Evolutionary conservation across 192 early-diverging fungal genomes (phyloP).

Genomic region (Entomortierella parvispora): DNA sequence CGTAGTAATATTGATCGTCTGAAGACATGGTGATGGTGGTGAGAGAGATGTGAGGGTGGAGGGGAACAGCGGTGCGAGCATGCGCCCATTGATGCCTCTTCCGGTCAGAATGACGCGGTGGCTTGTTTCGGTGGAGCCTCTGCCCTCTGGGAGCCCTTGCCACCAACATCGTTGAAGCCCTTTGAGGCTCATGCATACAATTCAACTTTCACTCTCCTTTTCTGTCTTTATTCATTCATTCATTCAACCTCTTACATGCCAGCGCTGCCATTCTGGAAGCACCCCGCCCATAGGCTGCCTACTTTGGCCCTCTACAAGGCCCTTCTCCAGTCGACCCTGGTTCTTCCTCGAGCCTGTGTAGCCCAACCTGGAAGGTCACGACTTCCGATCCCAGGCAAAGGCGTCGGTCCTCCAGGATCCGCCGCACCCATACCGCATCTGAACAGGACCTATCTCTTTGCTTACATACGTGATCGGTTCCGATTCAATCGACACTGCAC

Average conservation of each 20-base stretch:
- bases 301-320: conserved; percentile 42
- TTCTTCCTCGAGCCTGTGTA: conserved; percentile 15
- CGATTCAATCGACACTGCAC: conserved; percentile 44
- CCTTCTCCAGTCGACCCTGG: conserved; percentile 24
- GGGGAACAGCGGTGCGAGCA: too few species aligned
- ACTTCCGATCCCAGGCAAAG: conserved; percentile 19
- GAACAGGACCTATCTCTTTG: conserved; percentile 41
- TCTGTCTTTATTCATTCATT: too few species aligned
- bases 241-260: too few species aligned
- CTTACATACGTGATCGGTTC: conserved; percentile 38
- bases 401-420: conserved; percentile 26
- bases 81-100: too few species aligned
- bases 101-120: too few species aligned
- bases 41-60: neutral
- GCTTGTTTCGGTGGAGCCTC: too few species aligned
- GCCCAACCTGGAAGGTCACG: conserved; percentile 27
- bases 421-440: conserved; percentile 8
- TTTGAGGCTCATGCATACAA: too few species aligned
- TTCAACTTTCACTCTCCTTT: too few species aligned
- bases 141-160: too few species aligned
- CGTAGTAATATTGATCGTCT: conserved; percentile 34
- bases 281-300: conserved; percentile 43
- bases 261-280: conserved; percentile 48
- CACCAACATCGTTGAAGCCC: too few species aligned
- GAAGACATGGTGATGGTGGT: conserved; percentile 18